Percentiles rank a stretch among this genome's conserved stretches.
Evolutionary conservation across 371 early-diverging fungal genomes (phyloP).

Genomic region (Zopfochytrium polystomum): DNA sequence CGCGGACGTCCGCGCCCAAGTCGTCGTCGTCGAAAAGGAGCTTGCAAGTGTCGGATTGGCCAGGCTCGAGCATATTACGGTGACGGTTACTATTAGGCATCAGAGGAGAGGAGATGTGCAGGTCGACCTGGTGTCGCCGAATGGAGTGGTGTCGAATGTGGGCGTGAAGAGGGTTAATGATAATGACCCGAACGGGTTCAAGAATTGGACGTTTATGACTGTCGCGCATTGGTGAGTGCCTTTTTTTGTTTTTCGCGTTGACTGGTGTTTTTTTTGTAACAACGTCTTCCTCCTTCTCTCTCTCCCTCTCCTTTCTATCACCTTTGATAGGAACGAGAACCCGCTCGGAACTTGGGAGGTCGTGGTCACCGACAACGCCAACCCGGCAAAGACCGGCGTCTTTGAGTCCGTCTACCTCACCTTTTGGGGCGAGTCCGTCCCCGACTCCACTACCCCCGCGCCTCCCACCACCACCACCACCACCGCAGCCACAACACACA

Average conservation of each 20-base stretch:
- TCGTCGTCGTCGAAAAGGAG: conserved; percentile 2
- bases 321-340: conserved; percentile 69
- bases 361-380: conserved; percentile 36
- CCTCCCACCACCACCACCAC: not conserved
- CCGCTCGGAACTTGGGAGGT: conserved; percentile 83
- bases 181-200: conserved; percentile 66
- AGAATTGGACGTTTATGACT: conserved; percentile 91
- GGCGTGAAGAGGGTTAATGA: conserved; percentile 68
- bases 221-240: conserved; percentile 89
- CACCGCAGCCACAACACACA: not conserved
- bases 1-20: conserved; percentile 7
- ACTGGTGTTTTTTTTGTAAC: not conserved
- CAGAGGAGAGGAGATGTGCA: conserved; percentile 75
- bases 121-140: conserved; percentile 72
- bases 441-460: not conserved
- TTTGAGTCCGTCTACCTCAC: conserved; percentile 66
- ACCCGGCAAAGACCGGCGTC: conserved; percentile 28
- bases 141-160: conserved; percentile 61
- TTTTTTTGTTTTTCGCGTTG: not conserved
- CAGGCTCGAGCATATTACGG: conserved; percentile 81
- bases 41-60: conserved; percentile 51
- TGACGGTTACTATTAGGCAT: conserved; percentile 79
- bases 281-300: not conserved
- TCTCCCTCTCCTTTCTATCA: conserved; percentile 7
- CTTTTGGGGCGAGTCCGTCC: conserved; percentile 55